phyloP scores from a whole-genome alignment of 2,329 filamentous ascomycete species.

The Lasiodiplodia sp. region DNA sequence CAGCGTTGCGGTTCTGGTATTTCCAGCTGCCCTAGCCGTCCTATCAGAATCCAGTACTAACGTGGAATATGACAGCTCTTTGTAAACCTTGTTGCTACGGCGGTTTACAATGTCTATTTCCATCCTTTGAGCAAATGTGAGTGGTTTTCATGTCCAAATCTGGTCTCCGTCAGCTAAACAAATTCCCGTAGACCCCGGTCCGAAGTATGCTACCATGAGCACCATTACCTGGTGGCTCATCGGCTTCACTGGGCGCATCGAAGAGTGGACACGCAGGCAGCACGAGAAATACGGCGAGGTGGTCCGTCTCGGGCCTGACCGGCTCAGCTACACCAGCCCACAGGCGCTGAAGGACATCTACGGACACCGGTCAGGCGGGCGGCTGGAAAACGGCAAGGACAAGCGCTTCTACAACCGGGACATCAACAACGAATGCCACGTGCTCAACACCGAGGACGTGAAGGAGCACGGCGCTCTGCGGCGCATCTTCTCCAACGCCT shows the following conservation, averaged over 20 bases:
- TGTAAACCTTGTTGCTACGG: conserved; percentile 1
- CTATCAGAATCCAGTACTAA: background rate
- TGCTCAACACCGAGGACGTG: conserved; percentile 34
- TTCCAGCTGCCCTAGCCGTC: background rate
- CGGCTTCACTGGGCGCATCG: conserved; percentile 39
- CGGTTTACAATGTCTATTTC: conserved; percentile 51
- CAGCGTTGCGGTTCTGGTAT: background rate
- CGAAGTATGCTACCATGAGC: conserved; percentile 43
- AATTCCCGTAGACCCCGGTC: conserved; percentile 45
- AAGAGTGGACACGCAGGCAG: conserved; percentile 37
- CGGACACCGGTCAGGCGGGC: conserved; percentile 29
- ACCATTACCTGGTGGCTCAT: conserved; percentile 42
- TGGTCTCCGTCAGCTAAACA: background rate
- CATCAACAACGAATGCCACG: background rate
- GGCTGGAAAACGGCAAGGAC: conserved; percentile 13
- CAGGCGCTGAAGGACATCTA: conserved; percentile 31
- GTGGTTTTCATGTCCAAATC: background rate
- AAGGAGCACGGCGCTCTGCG: conserved; percentile 32
- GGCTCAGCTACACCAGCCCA: conserved; percentile 22
- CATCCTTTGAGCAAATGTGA: conserved; percentile 50
- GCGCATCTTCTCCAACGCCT: conserved; percentile 37
- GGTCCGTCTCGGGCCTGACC: conserved; percentile 27
- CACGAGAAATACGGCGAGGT: conserved; percentile 28
- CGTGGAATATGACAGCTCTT: background rate
- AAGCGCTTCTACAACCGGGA: conserved; percentile 14